Percentiles rank a stretch among this genome's conserved stretches.
These are phyloP conservation scores for Omphalotus olearius DNA, from an alignment of 1,284 basidiomycete species.

Conservation along the genomic window DNA sequence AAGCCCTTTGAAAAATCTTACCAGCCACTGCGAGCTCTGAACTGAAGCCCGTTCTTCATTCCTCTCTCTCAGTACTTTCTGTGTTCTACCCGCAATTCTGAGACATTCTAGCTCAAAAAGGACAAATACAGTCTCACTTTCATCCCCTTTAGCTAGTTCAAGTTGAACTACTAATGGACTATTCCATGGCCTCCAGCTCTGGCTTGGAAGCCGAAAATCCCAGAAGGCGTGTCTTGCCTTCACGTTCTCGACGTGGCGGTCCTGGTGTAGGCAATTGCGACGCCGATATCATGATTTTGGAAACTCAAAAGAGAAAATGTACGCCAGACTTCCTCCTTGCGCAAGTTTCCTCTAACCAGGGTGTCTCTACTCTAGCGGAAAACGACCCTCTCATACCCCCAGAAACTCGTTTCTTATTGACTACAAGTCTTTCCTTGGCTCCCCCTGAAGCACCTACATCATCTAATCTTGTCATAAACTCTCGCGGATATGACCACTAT, in stretches of 20 bases:
- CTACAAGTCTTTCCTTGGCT: conserved; percentile 56
- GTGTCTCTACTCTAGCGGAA: conserved; percentile 46
- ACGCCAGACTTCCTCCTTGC: conserved; percentile 30
- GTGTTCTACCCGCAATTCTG: too few species aligned
- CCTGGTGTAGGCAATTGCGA: conserved; percentile 75
- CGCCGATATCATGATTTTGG: conserved; percentile 78
- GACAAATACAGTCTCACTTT: too few species aligned
- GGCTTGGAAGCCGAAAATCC: conserved; percentile 29
- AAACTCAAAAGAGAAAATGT: conserved; percentile 78
- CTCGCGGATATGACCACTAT: conserved; percentile 61
- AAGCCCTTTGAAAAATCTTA: too few species aligned
- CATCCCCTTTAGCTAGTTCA: too few species aligned
- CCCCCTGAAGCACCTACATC: conserved; percentile 34
- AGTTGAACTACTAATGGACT: conserved; percentile 20
- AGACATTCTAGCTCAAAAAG: too few species aligned
- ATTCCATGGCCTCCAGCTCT: conserved; percentile 27
- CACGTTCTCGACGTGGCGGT: conserved; percentile 74
- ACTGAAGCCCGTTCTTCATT: neutral
- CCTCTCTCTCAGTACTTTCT: neutral
- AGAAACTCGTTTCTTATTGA: conserved; percentile 61
- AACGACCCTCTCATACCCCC: conserved; percentile 66
- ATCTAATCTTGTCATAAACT: conserved; percentile 42
- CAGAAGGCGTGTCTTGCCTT: conserved; percentile 75
- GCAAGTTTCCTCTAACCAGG: conserved; percentile 15
- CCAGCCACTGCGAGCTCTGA: too few species aligned